These are phyloP conservation scores for Haplosporangium sp. DNA, from an alignment of 371 early-diverging fungal genomes.

Conservation along the genomic window DNA sequence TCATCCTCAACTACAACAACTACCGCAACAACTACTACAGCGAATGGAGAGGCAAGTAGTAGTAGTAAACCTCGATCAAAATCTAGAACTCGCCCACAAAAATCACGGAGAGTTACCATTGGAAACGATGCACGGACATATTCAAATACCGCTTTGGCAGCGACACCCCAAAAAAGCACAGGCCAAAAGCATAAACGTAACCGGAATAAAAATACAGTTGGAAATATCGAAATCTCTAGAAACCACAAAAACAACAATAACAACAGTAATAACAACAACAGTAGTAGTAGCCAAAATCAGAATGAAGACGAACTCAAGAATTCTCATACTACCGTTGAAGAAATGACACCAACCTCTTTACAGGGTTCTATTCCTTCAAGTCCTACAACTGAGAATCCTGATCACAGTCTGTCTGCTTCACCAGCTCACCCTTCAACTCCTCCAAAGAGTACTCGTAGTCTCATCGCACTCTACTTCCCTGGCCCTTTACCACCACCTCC, in stretches of 20 bases:
- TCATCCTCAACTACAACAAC: conserved; percentile 3
- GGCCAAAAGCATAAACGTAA: conserved; percentile 16
- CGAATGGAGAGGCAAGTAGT: background rate
- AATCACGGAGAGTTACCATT: conserved; percentile 17
- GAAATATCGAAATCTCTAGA: too few species aligned
- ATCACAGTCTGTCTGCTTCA: conserved; percentile 16
- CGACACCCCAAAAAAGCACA: conserved; percentile 5
- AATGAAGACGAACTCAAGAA: background rate
- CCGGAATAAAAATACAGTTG: background rate
- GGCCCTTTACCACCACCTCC: conserved; percentile 41
- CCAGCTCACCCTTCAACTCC: conserved; percentile 27
- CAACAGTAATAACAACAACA: too few species aligned
- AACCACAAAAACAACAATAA: too few species aligned
- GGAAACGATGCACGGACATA: conserved; percentile 12
- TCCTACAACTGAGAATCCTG: conserved; percentile 3
- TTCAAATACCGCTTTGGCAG: background rate
- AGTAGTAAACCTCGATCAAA: conserved; percentile 12
- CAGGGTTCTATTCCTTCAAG: conserved; percentile 20
- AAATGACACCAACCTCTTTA: conserved; percentile 14
- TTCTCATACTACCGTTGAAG: background rate
- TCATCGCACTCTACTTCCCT: conserved; percentile 51
- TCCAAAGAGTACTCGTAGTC: conserved; percentile 36
- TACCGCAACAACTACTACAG: background rate
- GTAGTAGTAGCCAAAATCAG: background rate
- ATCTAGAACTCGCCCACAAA: conserved; percentile 10